Evolutionary conservation across 305 asterid species (phyloP).

Genomic region (Striga hermonthica): DNA sequence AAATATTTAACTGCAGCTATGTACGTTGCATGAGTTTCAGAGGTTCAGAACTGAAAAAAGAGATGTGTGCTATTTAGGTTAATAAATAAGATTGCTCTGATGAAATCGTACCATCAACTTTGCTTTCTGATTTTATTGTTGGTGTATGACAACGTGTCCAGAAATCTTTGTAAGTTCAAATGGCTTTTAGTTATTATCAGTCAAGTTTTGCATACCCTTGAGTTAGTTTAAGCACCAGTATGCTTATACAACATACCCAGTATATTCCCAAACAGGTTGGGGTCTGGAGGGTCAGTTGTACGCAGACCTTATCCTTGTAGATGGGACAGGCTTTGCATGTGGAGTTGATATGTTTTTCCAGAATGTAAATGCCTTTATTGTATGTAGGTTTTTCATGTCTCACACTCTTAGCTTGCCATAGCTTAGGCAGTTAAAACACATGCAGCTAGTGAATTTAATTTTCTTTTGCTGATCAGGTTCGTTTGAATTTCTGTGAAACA

Average conservation of each 20-base stretch:
- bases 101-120: not conserved
- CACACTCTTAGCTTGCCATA: not conserved
- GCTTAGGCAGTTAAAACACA: not conserved
- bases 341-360: not conserved
- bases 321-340: not conserved
- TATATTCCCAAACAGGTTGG: too few relatives aligned
- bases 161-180: not conserved
- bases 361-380: too few relatives aligned
- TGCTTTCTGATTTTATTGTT: slow-evolving; percentile 5
- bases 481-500: not conserved
- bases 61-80: not conserved
- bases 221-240: not conserved
- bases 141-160: not conserved
- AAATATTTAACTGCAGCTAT: too few relatives aligned
- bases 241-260: too few relatives aligned
- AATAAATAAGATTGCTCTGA: not conserved
- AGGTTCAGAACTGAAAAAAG: not conserved
- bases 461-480: not conserved
- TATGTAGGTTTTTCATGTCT: too few relatives aligned
- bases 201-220: slow-evolving; percentile 8
- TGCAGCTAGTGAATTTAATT: not conserved
- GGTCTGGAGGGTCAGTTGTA: too few relatives aligned
- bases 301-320: too few relatives aligned
- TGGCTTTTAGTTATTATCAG: slow-evolving; percentile 4
- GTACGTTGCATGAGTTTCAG: not conserved